phyloP scores from a whole-genome alignment of 1,284 basidiomycete genomes.

The Apiotrichum porosum region DNA sequence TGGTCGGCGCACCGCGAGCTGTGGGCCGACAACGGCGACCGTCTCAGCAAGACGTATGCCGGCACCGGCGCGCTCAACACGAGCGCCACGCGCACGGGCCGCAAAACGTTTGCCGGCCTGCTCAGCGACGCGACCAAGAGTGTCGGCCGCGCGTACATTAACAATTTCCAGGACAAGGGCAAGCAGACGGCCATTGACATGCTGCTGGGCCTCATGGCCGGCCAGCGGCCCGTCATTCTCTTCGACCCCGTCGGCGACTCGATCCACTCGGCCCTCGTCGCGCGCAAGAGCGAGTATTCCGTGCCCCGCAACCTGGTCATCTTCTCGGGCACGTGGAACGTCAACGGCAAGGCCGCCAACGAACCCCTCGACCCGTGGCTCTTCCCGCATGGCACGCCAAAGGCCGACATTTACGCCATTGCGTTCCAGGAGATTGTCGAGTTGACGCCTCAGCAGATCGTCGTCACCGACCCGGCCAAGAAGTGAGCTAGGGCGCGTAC shows the following conservation, averaged over 20 bases:
- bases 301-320: constrained; percentile 66
- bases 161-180: constrained; percentile 93
- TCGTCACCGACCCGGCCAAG: constrained; percentile 93
- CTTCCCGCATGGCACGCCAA: constrained; percentile 58
- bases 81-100: constrained; percentile 88
- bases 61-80: constrained; percentile 96
- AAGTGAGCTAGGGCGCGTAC: constrained; percentile 57
- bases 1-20: constrained; percentile 86
- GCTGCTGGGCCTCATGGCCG: constrained; percentile 87
- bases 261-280: constrained; percentile 64
- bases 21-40: constrained; percentile 96
- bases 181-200: constrained; percentile 95
- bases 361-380: constrained; percentile 88
- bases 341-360: constrained; percentile 78
- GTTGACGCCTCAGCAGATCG: constrained; percentile 91
- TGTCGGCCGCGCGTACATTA: constrained; percentile 86
- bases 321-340: constrained; percentile 91
- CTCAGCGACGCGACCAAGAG: constrained; percentile 96
- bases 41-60: constrained; percentile 82
- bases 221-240: constrained; percentile 80
- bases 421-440: constrained; percentile 98
- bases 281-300: constrained; percentile 77
- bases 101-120: constrained; percentile 84
- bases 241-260: constrained; percentile 92
- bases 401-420: constrained; percentile 84